phyloP scores from a whole-genome alignment of 1,139 yeast genomes.

The Hyphopichia wangnamkhiaoensis region DNA sequence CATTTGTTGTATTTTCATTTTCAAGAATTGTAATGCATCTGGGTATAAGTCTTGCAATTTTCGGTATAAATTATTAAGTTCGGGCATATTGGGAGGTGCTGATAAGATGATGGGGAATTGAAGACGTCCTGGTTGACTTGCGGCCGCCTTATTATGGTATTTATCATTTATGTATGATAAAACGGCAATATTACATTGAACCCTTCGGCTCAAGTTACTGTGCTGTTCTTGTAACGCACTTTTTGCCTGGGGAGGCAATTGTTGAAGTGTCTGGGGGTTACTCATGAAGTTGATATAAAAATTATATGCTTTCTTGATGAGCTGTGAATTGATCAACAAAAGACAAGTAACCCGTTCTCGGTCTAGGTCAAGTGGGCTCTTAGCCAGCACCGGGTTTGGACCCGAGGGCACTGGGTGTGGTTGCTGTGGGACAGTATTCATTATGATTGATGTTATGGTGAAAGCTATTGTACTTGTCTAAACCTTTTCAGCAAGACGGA shows the following conservation, averaged over 20 bases:
- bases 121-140: slow-evolving; percentile 30
- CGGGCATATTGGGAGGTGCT: slow-evolving; percentile 60
- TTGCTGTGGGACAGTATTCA: background rate
- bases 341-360: slow-evolving; percentile 52
- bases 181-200: slow-evolving; percentile 56
- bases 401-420: too few species aligned
- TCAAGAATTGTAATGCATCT: slow-evolving; percentile 53
- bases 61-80: slow-evolving; percentile 46
- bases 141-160: slow-evolving; percentile 40
- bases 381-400: background rate
- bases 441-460: too few species aligned
- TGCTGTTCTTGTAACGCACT: slow-evolving; percentile 45
- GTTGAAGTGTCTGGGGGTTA: slow-evolving; percentile 37
- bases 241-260: slow-evolving; percentile 37
- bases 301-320: slow-evolving; percentile 49
- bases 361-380: slow-evolving; percentile 26
- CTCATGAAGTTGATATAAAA: slow-evolving; percentile 38
- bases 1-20: slow-evolving; percentile 46
- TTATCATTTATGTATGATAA: slow-evolving; percentile 54
- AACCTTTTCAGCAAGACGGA: too few species aligned
- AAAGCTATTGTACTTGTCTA: too few species aligned
- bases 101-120: slow-evolving; percentile 54
- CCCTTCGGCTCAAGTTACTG: slow-evolving; percentile 51
- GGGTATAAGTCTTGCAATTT: slow-evolving; percentile 55
- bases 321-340: slow-evolving; percentile 52